Evolutionary conservation across 192 early-diverging fungal species (phyloP), one percentile per base, ranked within the genome.

Genomic region (Coemansia sp.): DNA sequence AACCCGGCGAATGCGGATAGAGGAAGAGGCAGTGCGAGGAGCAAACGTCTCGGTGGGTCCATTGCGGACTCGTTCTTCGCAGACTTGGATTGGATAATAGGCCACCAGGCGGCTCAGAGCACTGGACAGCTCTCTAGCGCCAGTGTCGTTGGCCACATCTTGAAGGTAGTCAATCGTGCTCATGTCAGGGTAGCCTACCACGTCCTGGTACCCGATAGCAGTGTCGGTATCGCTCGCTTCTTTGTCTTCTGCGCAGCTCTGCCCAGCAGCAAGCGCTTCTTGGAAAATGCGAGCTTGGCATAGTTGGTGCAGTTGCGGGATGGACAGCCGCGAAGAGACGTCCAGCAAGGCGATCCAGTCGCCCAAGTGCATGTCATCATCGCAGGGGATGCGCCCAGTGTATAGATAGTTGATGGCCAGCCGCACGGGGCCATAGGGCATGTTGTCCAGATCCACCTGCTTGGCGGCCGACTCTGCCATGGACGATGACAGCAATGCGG

Each of bases 391-490:
- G 11, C 16, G 14, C 16, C 65, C 72, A 1, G 64, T 60, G 36
- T 81, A 81, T 50, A 81, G 31, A 37, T 61, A 81, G 63, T 72
- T 66, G 42, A 81, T 64, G 11, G 78, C 78, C 31, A 56, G 25
- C n/a, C 78, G 72, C 39, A 72, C 78, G 16, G 66, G 42, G 23
- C 78, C 78, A 37, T 81, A 81, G 12, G 78, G 66, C 70, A 81
- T 69, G 63, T 47, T 59, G 33, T 75, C 66, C 26, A 81, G 72
- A 43, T 26, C 65, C 16, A 81, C 78, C 12, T 65, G 47, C 48
- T 65, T 72, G 38, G 66, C 47, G 20, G 61, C 53, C 6, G 72
- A 41, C 37, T 81, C 78, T 18, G 73, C 59, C 78, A 81, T 81
- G 18, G 63, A 28, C 11, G 78, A 81, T 2, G 59, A 58, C 26